Percentiles rank a stretch among this genome's conserved stretches.
phyloP scores from a whole-genome alignment of 352 stramenopile genomes.

The Phytophthora chlamydospora region DNA sequence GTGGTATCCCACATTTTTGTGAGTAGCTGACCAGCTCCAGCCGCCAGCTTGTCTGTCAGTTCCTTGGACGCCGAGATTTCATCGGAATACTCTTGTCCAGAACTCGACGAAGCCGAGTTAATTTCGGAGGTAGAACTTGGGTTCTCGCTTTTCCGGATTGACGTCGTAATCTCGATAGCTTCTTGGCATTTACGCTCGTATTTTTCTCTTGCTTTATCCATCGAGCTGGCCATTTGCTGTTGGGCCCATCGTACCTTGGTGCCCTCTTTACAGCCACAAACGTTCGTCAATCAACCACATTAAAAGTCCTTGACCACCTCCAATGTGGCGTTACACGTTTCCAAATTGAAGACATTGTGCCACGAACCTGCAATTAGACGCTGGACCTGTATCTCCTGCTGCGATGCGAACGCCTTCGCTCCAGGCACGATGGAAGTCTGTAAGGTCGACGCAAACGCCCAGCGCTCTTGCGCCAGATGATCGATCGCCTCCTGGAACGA shows the following conservation, averaged over 20 bases:
- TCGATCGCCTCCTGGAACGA: constrained; percentile 62
- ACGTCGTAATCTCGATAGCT: constrained; percentile 56
- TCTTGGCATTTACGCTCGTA: constrained; percentile 81
- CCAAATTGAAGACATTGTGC: not conserved
- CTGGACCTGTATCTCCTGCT: constrained; percentile 83
- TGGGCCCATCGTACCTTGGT: constrained; percentile 71
- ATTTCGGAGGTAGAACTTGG: not conserved
- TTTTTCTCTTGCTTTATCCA: constrained; percentile 78
- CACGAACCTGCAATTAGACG: constrained; percentile 66
- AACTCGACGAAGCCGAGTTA: constrained; percentile 13
- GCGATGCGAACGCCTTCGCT: constrained; percentile 68
- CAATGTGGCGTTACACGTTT: not conserved
- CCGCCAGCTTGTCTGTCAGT: constrained; percentile 64
- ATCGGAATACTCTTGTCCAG: constrained; percentile 10
- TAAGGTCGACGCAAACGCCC: constrained; percentile 65
- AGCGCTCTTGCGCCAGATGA: constrained; percentile 56
- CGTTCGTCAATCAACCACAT: constrained; percentile 7
- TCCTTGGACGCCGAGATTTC: constrained; percentile 52
- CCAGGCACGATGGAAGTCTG: constrained; percentile 62
- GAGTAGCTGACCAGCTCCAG: constrained; percentile 65
- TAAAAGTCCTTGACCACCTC: constrained; percentile 3
- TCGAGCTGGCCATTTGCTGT: constrained; percentile 59
- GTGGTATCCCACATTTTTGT: constrained; percentile 87
- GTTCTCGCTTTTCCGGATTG: constrained; percentile 40
- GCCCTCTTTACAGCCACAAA: constrained; percentile 48